Evolutionary conservation across 768 basidiomycete genomes (phyloP).

Genomic region (Strobilomyces dryophilus): DNA sequence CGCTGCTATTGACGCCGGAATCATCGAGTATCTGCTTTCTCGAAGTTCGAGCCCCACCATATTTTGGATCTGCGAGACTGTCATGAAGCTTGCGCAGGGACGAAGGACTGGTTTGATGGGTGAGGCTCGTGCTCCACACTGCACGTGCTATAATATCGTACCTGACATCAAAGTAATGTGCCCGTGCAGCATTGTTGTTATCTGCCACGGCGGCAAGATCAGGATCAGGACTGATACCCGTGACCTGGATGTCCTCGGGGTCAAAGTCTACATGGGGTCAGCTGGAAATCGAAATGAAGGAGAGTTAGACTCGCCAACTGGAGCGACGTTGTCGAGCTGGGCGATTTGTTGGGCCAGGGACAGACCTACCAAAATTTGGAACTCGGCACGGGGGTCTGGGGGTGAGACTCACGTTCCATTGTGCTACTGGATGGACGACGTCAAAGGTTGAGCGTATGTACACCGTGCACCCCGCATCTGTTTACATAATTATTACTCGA

Average conservation of each 20-base stretch:
- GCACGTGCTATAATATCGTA: slow-evolving; percentile 33
- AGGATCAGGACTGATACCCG: slow-evolving; percentile 36
- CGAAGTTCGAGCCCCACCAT: slow-evolving; percentile 63
- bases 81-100: slow-evolving; percentile 61
- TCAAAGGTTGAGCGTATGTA: background rate
- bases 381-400: background rate
- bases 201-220: slow-evolving; percentile 29
- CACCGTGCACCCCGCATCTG: slow-evolving; percentile 3
- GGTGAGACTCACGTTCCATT: slow-evolving; percentile 28
- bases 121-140: slow-evolving; percentile 2
- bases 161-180: slow-evolving; percentile 88
- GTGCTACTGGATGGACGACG: background rate
- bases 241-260: slow-evolving; percentile 58
- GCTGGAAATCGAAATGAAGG: slow-evolving; percentile 4
- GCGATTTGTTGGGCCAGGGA: slow-evolving; percentile 80
- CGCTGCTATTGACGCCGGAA: slow-evolving; percentile 15
- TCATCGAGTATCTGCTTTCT: slow-evolving; percentile 51
- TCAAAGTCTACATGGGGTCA: slow-evolving; percentile 54
- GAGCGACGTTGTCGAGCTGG: slow-evolving; percentile 67
- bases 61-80: slow-evolving; percentile 72
- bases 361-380: slow-evolving; percentile 33
- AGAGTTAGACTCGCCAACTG: slow-evolving; percentile 49
- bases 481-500: slow-evolving; percentile 33
- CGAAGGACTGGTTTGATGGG: slow-evolving; percentile 51
- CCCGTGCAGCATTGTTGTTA: slow-evolving; percentile 41